Percentiles rank a stretch among this genome's conserved stretches.
phyloP scores from a whole-genome alignment of 23 red algal genomes.

The Gracilaria domingensis region DNA sequence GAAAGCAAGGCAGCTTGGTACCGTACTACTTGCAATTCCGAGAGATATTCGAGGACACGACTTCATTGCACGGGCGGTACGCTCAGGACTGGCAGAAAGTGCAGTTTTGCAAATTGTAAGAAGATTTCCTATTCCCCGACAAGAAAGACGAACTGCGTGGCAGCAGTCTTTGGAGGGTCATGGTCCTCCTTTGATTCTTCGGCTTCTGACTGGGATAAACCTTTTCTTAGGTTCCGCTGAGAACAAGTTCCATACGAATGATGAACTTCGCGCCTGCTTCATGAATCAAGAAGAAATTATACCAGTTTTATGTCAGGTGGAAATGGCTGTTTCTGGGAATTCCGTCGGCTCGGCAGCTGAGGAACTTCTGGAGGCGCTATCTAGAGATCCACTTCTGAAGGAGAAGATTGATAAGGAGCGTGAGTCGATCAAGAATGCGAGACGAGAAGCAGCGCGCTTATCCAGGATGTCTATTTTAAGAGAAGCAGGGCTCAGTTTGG shows the following conservation, averaged over 20 bases:
- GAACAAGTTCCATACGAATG: constrained; percentile 4
- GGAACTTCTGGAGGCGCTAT: constrained; percentile 71
- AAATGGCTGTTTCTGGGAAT: constrained; percentile 72
- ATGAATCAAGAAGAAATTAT: constrained; percentile 48
- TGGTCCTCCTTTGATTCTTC: constrained; percentile 59
- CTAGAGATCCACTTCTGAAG: constrained; percentile 31
- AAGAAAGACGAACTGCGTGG: constrained; percentile 46
- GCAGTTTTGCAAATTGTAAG: constrained; percentile 53
- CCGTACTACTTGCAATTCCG: constrained; percentile 65
- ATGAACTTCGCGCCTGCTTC: background rate
- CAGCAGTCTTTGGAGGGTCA: constrained; percentile 40
- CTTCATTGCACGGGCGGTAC: constrained; percentile 39
- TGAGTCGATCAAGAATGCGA: constrained; percentile 48
- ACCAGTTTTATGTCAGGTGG: constrained; percentile 64
- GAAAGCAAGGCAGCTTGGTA: constrained; percentile 68
- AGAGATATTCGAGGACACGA: constrained; percentile 59
- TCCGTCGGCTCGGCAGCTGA: constrained; percentile 68
- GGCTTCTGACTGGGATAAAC: constrained; percentile 62
- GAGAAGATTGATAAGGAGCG: constrained; percentile 56
- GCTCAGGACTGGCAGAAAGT: constrained; percentile 29
- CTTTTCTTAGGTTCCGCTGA: constrained; percentile 46
- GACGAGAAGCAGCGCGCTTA: constrained; percentile 71
- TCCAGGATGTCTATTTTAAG: constrained; percentile 66
- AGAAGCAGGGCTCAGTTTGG: constrained; percentile 54
- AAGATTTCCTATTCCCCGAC: constrained; percentile 67